Evolutionary conservation across 306 rosid species (phyloP).

Genomic region (Cicer cuneatum): DNA sequence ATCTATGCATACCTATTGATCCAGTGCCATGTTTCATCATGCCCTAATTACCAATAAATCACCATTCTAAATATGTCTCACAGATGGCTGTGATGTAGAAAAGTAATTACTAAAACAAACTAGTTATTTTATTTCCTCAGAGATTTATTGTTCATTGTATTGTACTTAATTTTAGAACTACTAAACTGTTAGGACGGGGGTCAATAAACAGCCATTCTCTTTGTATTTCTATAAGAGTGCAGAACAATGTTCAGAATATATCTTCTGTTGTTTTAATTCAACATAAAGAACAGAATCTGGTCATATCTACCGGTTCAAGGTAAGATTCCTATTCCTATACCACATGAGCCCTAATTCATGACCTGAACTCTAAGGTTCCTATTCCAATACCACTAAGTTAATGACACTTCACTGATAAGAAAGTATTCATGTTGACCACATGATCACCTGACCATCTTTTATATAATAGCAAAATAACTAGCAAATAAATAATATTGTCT

Average conservation of each 20-base stretch:
- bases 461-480: background rate
- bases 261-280: background rate
- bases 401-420: background rate
- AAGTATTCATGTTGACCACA: background rate
- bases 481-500: background rate
- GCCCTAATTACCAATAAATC: background rate
- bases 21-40: constrained; percentile 3
- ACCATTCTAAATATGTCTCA: background rate
- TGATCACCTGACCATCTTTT: background rate
- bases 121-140: background rate
- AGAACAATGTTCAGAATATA: constrained; percentile 1
- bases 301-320: background rate
- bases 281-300: background rate
- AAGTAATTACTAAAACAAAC: background rate
- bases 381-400: background rate
- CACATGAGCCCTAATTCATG: background rate
- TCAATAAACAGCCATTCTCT: background rate
- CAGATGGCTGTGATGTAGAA: background rate
- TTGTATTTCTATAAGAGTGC: constrained; percentile 1
- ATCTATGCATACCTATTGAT: background rate
- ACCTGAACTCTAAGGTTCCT: background rate
- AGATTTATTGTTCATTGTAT: background rate
- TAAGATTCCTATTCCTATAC: background rate
- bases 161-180: background rate
- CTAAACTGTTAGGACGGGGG: background rate